Evolutionary conservation across 768 basidiomycete species (phyloP).

Genomic region (Mycena chlorophos): DNA sequence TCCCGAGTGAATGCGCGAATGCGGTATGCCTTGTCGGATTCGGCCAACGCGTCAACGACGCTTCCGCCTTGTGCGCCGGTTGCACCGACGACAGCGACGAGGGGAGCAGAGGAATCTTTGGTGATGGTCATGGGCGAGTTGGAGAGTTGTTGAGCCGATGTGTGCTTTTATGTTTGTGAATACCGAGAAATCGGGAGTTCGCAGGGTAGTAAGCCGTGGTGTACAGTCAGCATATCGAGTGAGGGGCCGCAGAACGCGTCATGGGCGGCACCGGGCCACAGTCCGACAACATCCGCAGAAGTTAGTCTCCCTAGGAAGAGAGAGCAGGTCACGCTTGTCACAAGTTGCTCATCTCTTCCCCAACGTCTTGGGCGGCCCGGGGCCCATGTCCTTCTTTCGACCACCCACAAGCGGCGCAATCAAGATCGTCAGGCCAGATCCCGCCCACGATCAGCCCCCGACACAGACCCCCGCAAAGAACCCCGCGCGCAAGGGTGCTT

Average conservation of each 20-base stretch:
- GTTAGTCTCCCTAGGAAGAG: too few relatives aligned
- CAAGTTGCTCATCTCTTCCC: neutral
- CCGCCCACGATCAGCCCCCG: conserved; percentile 36
- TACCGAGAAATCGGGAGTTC: too few relatives aligned
- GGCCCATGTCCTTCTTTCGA: conserved; percentile 67
- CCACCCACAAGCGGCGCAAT: conserved; percentile 62
- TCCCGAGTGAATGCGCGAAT: conserved; percentile 9
- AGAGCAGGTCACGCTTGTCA: too few relatives aligned
- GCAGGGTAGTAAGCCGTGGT: too few relatives aligned
- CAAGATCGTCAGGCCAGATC: conserved; percentile 66
- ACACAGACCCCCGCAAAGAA: conserved; percentile 31
- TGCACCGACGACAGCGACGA: conserved; percentile 12
- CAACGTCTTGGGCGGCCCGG: neutral
- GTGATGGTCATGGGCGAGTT: conserved; percentile 20
- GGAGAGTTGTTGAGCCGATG: too few relatives aligned
- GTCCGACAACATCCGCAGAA: too few relatives aligned
- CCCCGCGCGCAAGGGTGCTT: conserved; percentile 57
- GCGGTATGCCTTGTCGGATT: conserved; percentile 12
- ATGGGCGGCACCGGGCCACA: too few relatives aligned
- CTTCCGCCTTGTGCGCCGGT: conserved; percentile 12
- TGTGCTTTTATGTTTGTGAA: too few relatives aligned
- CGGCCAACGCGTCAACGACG: conserved; percentile 8
- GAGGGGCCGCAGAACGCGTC: too few relatives aligned
- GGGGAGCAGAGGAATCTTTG: conserved; percentile 3
- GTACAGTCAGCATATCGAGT: too few relatives aligned